phyloP scores from a whole-genome alignment of 805 yeast species.

The Kodamaea hsintzibuensis region DNA sequence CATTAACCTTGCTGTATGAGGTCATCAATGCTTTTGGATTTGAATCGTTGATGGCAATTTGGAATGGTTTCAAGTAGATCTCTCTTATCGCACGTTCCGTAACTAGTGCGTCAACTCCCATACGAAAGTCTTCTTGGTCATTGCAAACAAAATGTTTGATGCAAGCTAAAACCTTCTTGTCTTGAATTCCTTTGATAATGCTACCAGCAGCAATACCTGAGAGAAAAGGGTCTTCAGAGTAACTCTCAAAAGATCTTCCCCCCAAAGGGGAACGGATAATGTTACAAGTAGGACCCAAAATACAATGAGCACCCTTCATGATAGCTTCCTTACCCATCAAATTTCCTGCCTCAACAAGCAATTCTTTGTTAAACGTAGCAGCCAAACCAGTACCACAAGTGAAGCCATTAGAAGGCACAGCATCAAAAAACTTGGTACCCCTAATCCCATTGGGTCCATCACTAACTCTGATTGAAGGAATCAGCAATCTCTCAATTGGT shows the following conservation, averaged over 20 bases:
- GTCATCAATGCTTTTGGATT: slow-evolving; percentile 61
- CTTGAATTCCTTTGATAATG: slow-evolving; percentile 57
- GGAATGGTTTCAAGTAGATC: slow-evolving; percentile 63
- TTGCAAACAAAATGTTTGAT: slow-evolving; percentile 65
- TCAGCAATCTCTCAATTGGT: slow-evolving; percentile 15
- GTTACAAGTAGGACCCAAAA: slow-evolving; percentile 51
- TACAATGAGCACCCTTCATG: slow-evolving; percentile 52
- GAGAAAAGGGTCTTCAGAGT: slow-evolving; percentile 59
- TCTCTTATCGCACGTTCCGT: slow-evolving; percentile 66
- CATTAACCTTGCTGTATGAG: slow-evolving; percentile 63
- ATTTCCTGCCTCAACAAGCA: slow-evolving; percentile 48
- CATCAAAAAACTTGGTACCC: slow-evolving; percentile 55
- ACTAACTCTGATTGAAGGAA: slow-evolving; percentile 17
- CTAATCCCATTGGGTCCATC: slow-evolving; percentile 70
- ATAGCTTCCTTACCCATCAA: slow-evolving; percentile 57
- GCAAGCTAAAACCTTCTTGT: slow-evolving; percentile 51
- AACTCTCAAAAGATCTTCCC: slow-evolving; percentile 64
- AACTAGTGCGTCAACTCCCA: slow-evolving; percentile 47
- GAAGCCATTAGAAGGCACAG: slow-evolving; percentile 56
- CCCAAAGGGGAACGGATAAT: slow-evolving; percentile 60
- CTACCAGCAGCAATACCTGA: slow-evolving; percentile 49
- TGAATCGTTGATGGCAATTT: slow-evolving; percentile 53
- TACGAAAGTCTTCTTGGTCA: slow-evolving; percentile 59
- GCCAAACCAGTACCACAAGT: slow-evolving; percentile 65
- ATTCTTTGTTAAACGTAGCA: slow-evolving; percentile 53